A percentile compares a stretch with the other conserved stretches of the same genome.
These are phyloP conservation scores for Fraxinus quadrangulata DNA, from an alignment of 257 asterid genomes.

Conservation along the genomic window DNA sequence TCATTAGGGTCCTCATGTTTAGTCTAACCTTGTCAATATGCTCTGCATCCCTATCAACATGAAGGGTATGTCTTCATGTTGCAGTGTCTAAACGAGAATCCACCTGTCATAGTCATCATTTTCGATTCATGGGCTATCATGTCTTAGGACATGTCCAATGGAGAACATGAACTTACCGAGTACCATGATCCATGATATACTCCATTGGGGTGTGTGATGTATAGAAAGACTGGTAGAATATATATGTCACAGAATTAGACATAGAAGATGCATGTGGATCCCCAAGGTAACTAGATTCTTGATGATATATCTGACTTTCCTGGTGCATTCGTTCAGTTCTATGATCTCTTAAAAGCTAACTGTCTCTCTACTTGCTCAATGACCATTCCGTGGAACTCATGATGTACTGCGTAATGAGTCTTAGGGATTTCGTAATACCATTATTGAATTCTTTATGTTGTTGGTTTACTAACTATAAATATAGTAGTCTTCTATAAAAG, in stretches of 20 bases:
- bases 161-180: background rate
- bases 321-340: background rate
- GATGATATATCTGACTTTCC: background rate
- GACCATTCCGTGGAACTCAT: background rate
- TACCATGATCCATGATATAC: background rate
- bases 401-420: background rate
- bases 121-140: background rate
- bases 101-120: background rate
- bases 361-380: background rate
- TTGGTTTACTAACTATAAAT: background rate
- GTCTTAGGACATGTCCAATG: background rate
- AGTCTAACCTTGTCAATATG: background rate
- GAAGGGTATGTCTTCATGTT: background rate
- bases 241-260: background rate
- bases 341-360: background rate
- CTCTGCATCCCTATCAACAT: background rate
- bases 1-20: background rate
- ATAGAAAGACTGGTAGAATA: background rate
- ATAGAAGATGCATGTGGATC: background rate
- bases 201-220: background rate
- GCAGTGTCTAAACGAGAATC: background rate
- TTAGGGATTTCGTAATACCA: background rate
- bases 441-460: background rate
- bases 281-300: background rate
- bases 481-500: background rate